A percentile compares a stretch with the other conserved stretches of the same genome.
Evolutionary conservation across 2,329 filamentous ascomycete genomes (phyloP).

Genomic region (Knoxdaviesia proteae): DNA sequence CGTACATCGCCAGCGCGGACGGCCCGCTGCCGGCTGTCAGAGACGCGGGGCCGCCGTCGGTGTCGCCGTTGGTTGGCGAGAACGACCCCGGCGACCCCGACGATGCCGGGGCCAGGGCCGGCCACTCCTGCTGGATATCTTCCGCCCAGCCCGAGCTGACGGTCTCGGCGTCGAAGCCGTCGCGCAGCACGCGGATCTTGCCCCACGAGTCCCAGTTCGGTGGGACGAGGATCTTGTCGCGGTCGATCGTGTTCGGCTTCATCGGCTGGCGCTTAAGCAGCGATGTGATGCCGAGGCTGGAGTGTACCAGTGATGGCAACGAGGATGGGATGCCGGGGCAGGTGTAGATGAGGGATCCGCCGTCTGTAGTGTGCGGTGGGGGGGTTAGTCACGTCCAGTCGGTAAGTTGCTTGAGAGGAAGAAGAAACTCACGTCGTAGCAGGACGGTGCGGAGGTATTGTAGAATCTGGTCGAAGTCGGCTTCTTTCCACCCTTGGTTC

Average conservation of each 20-base stretch:
- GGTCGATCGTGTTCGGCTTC: constrained; percentile 79
- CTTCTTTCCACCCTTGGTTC: constrained; percentile 82
- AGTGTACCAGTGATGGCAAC: constrained; percentile 62
- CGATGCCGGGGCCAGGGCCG: constrained; percentile 10
- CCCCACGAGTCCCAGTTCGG: constrained; percentile 98
- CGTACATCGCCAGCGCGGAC: constrained; percentile 25
- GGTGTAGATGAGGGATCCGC: constrained; percentile 69
- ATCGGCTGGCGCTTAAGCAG: constrained; percentile 58
- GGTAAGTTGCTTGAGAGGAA: background rate
- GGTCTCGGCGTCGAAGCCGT: constrained; percentile 79
- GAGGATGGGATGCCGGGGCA: constrained; percentile 57
- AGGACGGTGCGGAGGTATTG: constrained; percentile 82
- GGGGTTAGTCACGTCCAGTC: constrained; percentile 7
- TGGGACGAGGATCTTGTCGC: constrained; percentile 84
- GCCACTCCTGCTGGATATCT: constrained; percentile 46
- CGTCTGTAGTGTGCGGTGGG: constrained; percentile 30
- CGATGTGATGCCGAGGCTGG: constrained; percentile 69
- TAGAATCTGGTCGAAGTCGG: constrained; percentile 87
- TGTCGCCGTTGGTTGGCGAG: constrained; percentile 7
- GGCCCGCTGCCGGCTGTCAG: background rate
- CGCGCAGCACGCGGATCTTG: constrained; percentile 80
- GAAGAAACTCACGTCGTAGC: constrained; percentile 47
- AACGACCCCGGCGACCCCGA: background rate
- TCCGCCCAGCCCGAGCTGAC: constrained; percentile 71
- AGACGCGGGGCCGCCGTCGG: constrained; percentile 2